Percentiles rank a stretch among this genome's conserved stretches.
These are phyloP conservation scores for Trichoderma endophyticum DNA, from an alignment of 2,329 filamentous ascomycete species.

Conservation along the genomic window DNA sequence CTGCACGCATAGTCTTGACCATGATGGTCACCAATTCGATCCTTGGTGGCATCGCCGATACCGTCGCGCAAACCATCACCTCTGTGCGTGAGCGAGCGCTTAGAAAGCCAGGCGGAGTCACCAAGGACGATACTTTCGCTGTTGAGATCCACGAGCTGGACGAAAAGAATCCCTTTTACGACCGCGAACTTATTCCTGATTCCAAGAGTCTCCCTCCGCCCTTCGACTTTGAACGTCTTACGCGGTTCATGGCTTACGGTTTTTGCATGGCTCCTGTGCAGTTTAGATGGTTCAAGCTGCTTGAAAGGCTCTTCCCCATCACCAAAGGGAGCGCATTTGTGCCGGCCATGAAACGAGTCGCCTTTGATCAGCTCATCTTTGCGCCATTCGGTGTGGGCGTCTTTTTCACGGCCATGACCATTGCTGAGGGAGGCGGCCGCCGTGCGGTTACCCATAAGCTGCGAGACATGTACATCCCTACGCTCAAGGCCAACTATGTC, in stretches of 20 bases:
- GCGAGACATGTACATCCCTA: conserved; percentile 88
- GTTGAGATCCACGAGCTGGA: conserved; percentile 89
- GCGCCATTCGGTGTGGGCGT: conserved; percentile 80
- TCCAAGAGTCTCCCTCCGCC: conserved; percentile 65
- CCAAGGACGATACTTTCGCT: conserved; percentile 68
- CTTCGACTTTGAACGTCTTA: conserved; percentile 93
- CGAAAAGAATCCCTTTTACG: conserved; percentile 68
- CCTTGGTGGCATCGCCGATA: conserved; percentile 92
- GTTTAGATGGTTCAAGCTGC: conserved; percentile 91
- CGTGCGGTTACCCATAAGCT: conserved; percentile 80
- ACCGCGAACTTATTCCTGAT: conserved; percentile 63
- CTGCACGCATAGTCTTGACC: conserved; percentile 68
- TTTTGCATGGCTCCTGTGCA: conserved; percentile 95
- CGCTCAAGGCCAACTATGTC: conserved; percentile 91
- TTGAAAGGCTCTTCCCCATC: conserved; percentile 79
- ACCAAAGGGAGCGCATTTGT: conserved; percentile 69
- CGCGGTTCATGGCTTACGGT: conserved; percentile 94
- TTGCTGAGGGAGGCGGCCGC: conserved; percentile 86
- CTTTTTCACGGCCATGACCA: conserved; percentile 96
- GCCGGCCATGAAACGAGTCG: conserved; percentile 85
- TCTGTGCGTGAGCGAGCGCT: conserved; percentile 68
- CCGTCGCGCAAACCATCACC: conserved; percentile 89
- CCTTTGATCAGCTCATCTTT: conserved; percentile 89
- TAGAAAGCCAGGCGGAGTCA: conserved; percentile 57
- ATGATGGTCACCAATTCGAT: conserved; percentile 99